These are phyloP conservation scores for Crithidia acanthocephali DNA, from an alignment of 208 protist species.

Conservation along the genomic window DNA sequence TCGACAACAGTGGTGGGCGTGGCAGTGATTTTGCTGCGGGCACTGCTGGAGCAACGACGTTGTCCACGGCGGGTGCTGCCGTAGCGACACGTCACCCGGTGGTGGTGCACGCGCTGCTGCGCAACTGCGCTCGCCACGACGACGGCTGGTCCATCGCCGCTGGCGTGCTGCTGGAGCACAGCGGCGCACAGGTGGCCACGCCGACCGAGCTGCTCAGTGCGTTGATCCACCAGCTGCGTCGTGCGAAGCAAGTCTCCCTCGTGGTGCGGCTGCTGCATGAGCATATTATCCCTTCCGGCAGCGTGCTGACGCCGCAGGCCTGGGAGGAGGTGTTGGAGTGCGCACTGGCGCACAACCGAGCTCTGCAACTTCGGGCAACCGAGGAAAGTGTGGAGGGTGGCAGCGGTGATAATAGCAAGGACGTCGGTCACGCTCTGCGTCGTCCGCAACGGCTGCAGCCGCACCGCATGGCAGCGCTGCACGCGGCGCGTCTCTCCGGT, in stretches of 20 bases:
- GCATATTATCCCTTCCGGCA: constrained; percentile 67
- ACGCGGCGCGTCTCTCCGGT: not conserved
- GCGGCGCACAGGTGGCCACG: constrained; percentile 35
- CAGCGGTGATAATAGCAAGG: no score
- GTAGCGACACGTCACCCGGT: constrained; percentile 48
- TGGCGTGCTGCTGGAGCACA: constrained; percentile 46
- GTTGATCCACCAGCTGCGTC: constrained; percentile 65
- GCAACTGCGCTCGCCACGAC: constrained; percentile 42
- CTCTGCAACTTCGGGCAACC: constrained; percentile 16
- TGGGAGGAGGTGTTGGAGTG: constrained; percentile 70
- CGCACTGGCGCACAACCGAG: constrained; percentile 72
- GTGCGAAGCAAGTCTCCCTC: constrained; percentile 47
- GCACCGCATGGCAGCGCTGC: not conserved
- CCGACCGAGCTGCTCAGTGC: constrained; percentile 64
- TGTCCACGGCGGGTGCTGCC: not conserved
- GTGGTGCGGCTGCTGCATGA: constrained; percentile 70
- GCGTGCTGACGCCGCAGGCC: constrained; percentile 42
- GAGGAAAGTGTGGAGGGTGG: not conserved
- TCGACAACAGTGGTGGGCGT: not conserved
- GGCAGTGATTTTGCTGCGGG: not conserved
- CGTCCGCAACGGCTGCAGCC: no score
- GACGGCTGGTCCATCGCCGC: constrained; percentile 52
- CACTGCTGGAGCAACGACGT: not conserved
- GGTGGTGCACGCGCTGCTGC: constrained; percentile 67
- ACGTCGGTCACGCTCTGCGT: no score